A percentile compares a stretch with the other conserved stretches of the same genome.
These are phyloP conservation scores for Polygonum aviculare DNA, from an alignment of 148 eudicot species.

Conservation along the genomic window DNA sequence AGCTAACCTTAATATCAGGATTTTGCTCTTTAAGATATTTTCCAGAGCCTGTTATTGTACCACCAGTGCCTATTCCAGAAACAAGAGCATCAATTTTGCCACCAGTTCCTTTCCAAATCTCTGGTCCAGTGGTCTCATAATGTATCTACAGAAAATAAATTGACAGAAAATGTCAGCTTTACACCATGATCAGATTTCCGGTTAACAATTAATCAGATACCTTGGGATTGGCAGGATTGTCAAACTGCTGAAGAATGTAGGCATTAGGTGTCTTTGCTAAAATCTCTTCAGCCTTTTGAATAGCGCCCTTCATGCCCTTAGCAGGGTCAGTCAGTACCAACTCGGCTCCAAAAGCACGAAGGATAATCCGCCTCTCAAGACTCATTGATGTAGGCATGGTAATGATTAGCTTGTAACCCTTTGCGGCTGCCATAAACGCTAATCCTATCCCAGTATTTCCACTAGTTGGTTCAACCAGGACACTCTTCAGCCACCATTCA, in stretches of 20 bases:
- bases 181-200: background rate
- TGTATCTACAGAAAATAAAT: slow-evolving; percentile 32
- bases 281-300: slow-evolving; percentile 76
- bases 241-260: slow-evolving; percentile 74
- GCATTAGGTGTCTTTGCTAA: slow-evolving; percentile 65
- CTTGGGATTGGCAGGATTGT: slow-evolving; percentile 88
- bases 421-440: slow-evolving; percentile 31
- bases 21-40: slow-evolving; percentile 66
- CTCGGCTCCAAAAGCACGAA: slow-evolving; percentile 25
- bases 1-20: slow-evolving; percentile 52
- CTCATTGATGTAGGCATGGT: slow-evolving; percentile 30
- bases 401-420: slow-evolving; percentile 27
- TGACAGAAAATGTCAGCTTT: background rate
- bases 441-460: slow-evolving; percentile 29
- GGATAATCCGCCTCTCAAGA: slow-evolving; percentile 27
- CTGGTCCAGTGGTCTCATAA: slow-evolving; percentile 86
- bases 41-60: slow-evolving; percentile 73
- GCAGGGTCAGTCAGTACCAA: slow-evolving; percentile 25
- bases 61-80: slow-evolving; percentile 86
- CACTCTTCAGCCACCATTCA: slow-evolving; percentile 11
- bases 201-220: slow-evolving; percentile 12
- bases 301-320: slow-evolving; percentile 60
- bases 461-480: slow-evolving; percentile 26
- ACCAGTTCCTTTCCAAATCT: slow-evolving; percentile 64
- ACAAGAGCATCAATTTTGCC: slow-evolving; percentile 71